These are phyloP conservation scores for Cercospora beticola DNA, from an alignment of 2,329 filamentous ascomycete species.

Conservation along the genomic window DNA sequence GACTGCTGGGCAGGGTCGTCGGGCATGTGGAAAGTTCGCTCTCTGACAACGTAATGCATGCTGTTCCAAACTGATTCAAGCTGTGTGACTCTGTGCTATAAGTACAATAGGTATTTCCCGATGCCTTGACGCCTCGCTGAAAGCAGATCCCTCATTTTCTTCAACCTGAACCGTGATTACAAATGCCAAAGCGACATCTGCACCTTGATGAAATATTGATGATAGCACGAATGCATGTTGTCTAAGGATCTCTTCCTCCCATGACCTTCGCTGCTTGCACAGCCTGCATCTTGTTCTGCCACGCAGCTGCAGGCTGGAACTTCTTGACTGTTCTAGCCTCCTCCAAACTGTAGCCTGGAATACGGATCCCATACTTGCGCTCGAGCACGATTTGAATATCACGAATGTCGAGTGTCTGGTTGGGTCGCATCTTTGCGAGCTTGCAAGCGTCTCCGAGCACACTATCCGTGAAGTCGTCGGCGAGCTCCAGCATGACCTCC, in stretches of 20 bases:
- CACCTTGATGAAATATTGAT: not conserved
- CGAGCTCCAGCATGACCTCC: constrained; percentile 87
- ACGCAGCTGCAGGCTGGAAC: constrained; percentile 80
- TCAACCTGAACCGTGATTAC: not conserved
- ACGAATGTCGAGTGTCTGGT: constrained; percentile 79
- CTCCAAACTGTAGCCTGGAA: constrained; percentile 91
- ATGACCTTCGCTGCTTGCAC: constrained; percentile 86
- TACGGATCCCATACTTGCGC: constrained; percentile 72
- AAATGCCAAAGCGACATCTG: not conserved
- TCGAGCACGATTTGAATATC: constrained; percentile 57
- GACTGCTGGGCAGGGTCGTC: too few relatives aligned
- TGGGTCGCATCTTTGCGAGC: constrained; percentile 88
- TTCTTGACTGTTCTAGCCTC: constrained; percentile 93
- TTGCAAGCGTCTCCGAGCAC: constrained; percentile 84
- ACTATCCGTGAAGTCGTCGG: constrained; percentile 92
- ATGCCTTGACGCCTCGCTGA: constrained; percentile 12
- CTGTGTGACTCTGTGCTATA: not conserved
- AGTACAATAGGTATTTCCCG: not conserved
- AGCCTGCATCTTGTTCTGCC: constrained; percentile 96
- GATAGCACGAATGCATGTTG: not conserved
- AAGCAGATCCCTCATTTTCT: not conserved
- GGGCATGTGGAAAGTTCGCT: not conserved
- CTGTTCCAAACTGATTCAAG: not conserved
- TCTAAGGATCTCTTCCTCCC: constrained; percentile 38
- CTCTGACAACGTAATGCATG: not conserved